phyloP scores from a whole-genome alignment of 768 basidiomycete genomes.

The Favolaschia claudopus region DNA sequence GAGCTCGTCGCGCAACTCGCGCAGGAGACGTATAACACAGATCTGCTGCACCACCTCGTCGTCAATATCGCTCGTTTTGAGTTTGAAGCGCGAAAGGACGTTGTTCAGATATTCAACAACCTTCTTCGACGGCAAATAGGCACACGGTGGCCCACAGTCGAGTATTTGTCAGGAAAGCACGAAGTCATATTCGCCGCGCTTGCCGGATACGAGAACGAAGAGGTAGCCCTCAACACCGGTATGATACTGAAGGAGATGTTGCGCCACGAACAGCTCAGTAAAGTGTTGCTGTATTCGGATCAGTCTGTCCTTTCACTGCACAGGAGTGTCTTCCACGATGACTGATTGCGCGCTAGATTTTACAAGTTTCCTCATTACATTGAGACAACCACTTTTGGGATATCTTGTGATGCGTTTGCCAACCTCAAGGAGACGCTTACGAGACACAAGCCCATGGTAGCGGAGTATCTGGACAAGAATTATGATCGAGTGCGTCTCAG shows the following conservation, averaged over 20 bases:
- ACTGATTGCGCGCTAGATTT: slow-evolving; percentile 62
- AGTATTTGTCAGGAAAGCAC: slow-evolving; percentile 83
- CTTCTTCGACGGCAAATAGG: slow-evolving; percentile 92
- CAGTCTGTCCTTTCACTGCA: slow-evolving; percentile 66
- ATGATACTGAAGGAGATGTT: slow-evolving; percentile 99
- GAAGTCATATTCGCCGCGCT: slow-evolving; percentile 83
- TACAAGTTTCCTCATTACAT: slow-evolving; percentile 97
- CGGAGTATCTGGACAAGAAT: slow-evolving; percentile 94
- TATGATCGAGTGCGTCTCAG: slow-evolving; percentile 82
- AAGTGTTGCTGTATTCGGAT: slow-evolving; percentile 91
- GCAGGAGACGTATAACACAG: slow-evolving; percentile 93
- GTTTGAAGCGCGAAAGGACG: slow-evolving; percentile 91
- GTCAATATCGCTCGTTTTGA: slow-evolving; percentile 87
- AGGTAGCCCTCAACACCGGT: slow-evolving; percentile 95
- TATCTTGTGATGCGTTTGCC: slow-evolving; percentile 97
- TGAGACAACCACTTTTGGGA: slow-evolving; percentile 96
- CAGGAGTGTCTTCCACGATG: slow-evolving; percentile 10
- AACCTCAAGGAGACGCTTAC: slow-evolving; percentile 98
- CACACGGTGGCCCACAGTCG: slow-evolving; percentile 93
- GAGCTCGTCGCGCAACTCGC: slow-evolving; percentile 94
- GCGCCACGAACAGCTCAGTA: slow-evolving; percentile 88
- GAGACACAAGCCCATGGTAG: slow-evolving; percentile 97
- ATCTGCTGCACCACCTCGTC: slow-evolving; percentile 84
- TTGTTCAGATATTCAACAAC: slow-evolving; percentile 89
- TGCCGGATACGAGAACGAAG: slow-evolving; percentile 94